Conservation (phyloP, 495 filamentous ascomycete species). For the Parmelia sp. region DNA sequence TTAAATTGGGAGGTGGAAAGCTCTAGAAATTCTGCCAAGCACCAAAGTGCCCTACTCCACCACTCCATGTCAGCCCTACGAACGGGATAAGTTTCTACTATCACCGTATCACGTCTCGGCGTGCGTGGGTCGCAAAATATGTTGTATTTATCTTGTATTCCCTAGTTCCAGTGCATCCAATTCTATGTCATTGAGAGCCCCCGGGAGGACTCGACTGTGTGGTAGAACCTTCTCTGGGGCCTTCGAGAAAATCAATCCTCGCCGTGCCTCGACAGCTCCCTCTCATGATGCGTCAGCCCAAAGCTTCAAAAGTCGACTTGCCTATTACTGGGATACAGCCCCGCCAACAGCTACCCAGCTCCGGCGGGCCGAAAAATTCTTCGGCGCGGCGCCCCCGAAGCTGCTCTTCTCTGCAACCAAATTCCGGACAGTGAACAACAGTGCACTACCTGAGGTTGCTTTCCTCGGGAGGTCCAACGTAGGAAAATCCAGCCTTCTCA, state of each 20-base stretch:
- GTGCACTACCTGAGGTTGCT: slow-evolving; percentile 51
- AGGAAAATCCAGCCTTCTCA: slow-evolving; percentile 83
- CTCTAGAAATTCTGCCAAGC: slow-evolving; percentile 16
- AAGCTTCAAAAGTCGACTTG: slow-evolving; percentile 19
- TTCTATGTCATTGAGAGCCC: slow-evolving; percentile 8
- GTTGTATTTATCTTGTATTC: not conserved
- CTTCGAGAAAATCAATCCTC: not conserved
- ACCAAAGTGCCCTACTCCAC: no score
- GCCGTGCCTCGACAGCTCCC: not conserved
- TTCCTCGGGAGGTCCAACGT: slow-evolving; percentile 85
- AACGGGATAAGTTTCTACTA: no score
- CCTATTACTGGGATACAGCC: slow-evolving; percentile 54
- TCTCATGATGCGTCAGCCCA: not conserved
- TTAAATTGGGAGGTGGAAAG: slow-evolving; percentile 8
- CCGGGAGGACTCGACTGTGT: not conserved
- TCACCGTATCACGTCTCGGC: no score
- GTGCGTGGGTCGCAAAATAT: no score
- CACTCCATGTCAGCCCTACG: no score
- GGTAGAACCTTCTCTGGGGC: not conserved
- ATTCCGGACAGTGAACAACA: slow-evolving; percentile 57
- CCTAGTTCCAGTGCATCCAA: not conserved
- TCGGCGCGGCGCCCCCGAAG: slow-evolving; percentile 49
- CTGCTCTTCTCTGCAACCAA: slow-evolving; percentile 66
- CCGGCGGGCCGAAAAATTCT: slow-evolving; percentile 53
- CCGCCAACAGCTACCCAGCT: slow-evolving; percentile 51